These are phyloP conservation scores for Chlamydomonas reinhardtii DNA, from an alignment of 163 green algal species.

Conservation along the genomic window DNA sequence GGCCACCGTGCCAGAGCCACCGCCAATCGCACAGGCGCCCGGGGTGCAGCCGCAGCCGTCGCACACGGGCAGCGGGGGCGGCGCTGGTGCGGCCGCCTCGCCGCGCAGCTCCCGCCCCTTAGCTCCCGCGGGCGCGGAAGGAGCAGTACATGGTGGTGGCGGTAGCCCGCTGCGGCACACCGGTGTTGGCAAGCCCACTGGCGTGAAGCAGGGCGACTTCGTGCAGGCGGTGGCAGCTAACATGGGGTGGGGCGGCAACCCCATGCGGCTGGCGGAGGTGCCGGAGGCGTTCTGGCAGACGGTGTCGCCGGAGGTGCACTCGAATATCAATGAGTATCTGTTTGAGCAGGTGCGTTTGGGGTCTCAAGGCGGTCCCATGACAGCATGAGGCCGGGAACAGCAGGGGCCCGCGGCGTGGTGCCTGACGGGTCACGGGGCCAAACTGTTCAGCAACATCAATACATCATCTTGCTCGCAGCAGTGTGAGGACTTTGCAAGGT, in stretches of 20 bases:
- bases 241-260: slow-evolving; percentile 39
- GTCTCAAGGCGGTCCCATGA: too few relatives aligned
- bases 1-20: slow-evolving; percentile 20
- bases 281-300: slow-evolving; percentile 59
- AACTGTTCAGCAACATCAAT: too few relatives aligned
- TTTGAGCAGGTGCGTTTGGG: slow-evolving; percentile 38
- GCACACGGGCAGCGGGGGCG: background rate
- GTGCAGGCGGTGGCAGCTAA: slow-evolving; percentile 33
- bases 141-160: background rate
- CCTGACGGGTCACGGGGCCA: too few relatives aligned
- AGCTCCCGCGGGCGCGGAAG: background rate
- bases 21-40: background rate
- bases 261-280: slow-evolving; percentile 49
- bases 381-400: too few relatives aligned
- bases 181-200: too few relatives aligned
- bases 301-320: slow-evolving; percentile 56
- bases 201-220: slow-evolving; percentile 2
- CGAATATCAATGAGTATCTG: slow-evolving; percentile 51
- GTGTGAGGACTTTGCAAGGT: too few relatives aligned
- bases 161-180: too few relatives aligned
- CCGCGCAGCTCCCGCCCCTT: background rate
- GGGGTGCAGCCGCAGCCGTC: too few relatives aligned
- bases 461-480: too few relatives aligned
- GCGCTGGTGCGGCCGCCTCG: too few relatives aligned
- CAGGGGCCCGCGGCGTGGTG: too few relatives aligned